A percentile compares a stretch with the other conserved stretches of the same genome.
Evolutionary conservation across 2,329 filamentous ascomycete species (phyloP).

Genomic region (Fusarium floridanum): DNA sequence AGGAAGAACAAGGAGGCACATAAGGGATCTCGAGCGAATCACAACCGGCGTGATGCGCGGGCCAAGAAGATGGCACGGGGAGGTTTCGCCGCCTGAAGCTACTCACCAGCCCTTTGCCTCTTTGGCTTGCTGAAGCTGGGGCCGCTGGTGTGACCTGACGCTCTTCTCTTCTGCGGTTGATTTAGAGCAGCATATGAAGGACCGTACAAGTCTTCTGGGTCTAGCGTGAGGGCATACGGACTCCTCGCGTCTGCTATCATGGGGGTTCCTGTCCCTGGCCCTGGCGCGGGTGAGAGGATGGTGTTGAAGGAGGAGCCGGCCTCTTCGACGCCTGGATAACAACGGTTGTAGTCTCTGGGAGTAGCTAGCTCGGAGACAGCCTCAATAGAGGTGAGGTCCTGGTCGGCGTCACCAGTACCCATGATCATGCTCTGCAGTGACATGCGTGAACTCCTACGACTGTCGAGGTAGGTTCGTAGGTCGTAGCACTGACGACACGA

Average conservation of each 20-base stretch:
- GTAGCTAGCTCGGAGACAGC: slow-evolving; percentile 58
- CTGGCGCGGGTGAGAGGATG: slow-evolving; percentile 43
- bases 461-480: slow-evolving; percentile 55
- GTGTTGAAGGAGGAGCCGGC: slow-evolving; percentile 50
- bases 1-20: slow-evolving; percentile 84
- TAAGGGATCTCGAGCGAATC: slow-evolving; percentile 86
- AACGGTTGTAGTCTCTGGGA: slow-evolving; percentile 53
- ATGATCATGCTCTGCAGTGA: slow-evolving; percentile 60
- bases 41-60: slow-evolving; percentile 81
- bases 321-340: slow-evolving; percentile 53
- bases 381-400: slow-evolving; percentile 55
- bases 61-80: slow-evolving; percentile 74
- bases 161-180: slow-evolving; percentile 38
- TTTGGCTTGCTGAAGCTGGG: slow-evolving; percentile 28
- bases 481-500: slow-evolving; percentile 59
- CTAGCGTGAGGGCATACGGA: slow-evolving; percentile 54
- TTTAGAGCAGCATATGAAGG: slow-evolving; percentile 7
- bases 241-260: slow-evolving; percentile 53
- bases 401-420: slow-evolving; percentile 51
- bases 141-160: background rate
- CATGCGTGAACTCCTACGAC: slow-evolving; percentile 56
- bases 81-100: slow-evolving; percentile 53
- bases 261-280: slow-evolving; percentile 44
- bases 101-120: slow-evolving; percentile 34
- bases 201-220: slow-evolving; percentile 51